Evolutionary conservation across 2,329 filamentous ascomycete species (phyloP).

Genomic region (Hymenoscyphus occultus): DNA sequence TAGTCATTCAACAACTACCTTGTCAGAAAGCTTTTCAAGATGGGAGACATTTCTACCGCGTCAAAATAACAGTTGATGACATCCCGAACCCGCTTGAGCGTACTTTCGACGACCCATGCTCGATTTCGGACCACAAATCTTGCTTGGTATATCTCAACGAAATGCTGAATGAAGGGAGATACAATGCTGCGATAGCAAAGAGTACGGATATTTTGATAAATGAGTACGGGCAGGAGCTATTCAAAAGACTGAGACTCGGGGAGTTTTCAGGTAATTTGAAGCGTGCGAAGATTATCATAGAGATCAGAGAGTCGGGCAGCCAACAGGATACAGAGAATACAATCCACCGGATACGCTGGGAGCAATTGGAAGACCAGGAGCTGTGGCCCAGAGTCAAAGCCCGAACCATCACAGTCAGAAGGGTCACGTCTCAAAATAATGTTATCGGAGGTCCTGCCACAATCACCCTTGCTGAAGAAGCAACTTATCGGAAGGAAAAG

Average conservation of each 20-base stretch:
- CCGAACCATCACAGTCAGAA: neutral
- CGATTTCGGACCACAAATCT: neutral
- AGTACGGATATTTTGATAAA: neutral
- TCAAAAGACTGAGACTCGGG: neutral
- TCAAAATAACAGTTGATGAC: neutral
- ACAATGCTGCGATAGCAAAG: neutral
- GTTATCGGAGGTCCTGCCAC: neutral
- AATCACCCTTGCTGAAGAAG: neutral
- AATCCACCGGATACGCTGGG: conserved; percentile 3
- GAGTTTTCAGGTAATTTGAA: neutral
- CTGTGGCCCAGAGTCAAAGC: neutral
- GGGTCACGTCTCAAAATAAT: neutral
- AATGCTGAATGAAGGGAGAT: conserved; percentile 5
- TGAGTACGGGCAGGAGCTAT: conserved; percentile 2
- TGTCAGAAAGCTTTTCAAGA: neutral
- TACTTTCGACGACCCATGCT: conserved; percentile 4
- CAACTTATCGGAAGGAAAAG: neutral
- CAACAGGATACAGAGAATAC: conserved; percentile 2
- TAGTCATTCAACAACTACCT: neutral
- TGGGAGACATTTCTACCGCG: neutral
- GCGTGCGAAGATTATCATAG: neutral
- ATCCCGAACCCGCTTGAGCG: neutral
- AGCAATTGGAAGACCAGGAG: conserved; percentile 1
- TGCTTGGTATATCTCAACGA: conserved; percentile 6
- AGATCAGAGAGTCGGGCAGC: neutral